Base-by-base conservation (phyloP, 2,329 filamentous ascomycete genomes). In the Exophiala viscosa region DNA sequence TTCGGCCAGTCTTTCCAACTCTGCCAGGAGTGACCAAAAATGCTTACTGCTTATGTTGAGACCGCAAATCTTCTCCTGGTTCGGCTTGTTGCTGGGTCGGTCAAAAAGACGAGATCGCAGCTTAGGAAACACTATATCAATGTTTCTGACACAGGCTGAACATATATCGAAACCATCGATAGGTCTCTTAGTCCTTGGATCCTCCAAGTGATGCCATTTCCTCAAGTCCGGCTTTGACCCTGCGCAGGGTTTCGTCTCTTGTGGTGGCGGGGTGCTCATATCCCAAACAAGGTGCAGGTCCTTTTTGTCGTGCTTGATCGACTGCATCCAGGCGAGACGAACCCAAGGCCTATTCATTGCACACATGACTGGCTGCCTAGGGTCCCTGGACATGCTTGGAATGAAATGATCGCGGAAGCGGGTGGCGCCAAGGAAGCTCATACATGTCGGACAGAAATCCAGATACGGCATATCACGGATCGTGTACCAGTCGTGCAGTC, bases 301-400 rank as follows among this genome's bases (percentile, higher is more conserved):
- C 2, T 79, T 75, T 14, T 81, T 75, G 10, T 82, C 72, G 60
- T 88, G 82, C 68, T 90, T 90, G 47, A 87, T 73, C 2, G 85
- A 91, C 57, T 95, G 77, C 2, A 91, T 77, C 83, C 87, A 95
- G 1, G 90, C 90, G 35, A 96, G 83, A 23, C 88, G 84, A 62
- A 89, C 86, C 89, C 90, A 96, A 1, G 86, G 82, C 10, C 82
- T 79, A 28, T 88, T 88, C 69, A 96, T 89, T 59, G 90, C 86
- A 70, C 92, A 97, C 41, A 79, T 76, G 6, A 88, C 77, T 41
- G 81, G 76, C 36, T 77, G 74, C 11, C 81, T 78, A 2, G 77
- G 73, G 3, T 81, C 75, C 13, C 83, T 81, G 23, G 76, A 73
- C 28, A 82, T 76, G 33, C 82, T 81, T 2, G 78, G 77, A 9